Base-by-base conservation (phyloP, 257 asterid genomes). In the Paraleonurus japonicus region DNA sequence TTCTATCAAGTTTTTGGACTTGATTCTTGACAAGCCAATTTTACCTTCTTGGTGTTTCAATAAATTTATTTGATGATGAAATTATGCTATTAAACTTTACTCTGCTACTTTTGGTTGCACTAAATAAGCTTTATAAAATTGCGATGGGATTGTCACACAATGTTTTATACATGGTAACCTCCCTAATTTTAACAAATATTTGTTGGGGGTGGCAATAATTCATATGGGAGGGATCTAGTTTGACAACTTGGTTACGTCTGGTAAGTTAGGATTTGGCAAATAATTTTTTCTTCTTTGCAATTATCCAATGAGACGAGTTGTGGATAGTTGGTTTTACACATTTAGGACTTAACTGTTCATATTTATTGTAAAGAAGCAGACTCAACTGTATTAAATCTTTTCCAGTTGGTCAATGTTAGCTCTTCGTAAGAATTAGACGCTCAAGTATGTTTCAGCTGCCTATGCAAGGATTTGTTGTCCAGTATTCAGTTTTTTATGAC, bases 281-380 rank as follows among this genome's bases (percentile, higher is more conserved):
- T 35, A 39, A 51, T n/a, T 60, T n/a, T 35, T 27, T 39, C 58
- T 7, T 70, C 30, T 19, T 70, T 70, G 15, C 27, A 20, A 23
- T 4, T 48, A 7, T 32, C 20, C n/a, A 48, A 68, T 51, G 35
- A 32, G 64, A 67, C n/a, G 37, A 15, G 47, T 59, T 67, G 69
- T 26, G 7, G 35, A 20, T 30, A 13, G 32, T 64, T 7, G 16
- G 27, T 45, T 54, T 73, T 61, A 5, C 24, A 16, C 32, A 48
- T 39, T 28, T 67, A 16, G 54, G 69, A 17, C 41, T 66, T 54
- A 3, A 55, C 19, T 39, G 33, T 27, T 48, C 43, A 23, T 45
- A 35, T 53, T 45, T 70, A 17, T 54, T 71, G 33, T 53, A n/a
- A 17, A 62, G 39, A 59, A 69, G 71, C 50, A 24, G 61, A 61